These are phyloP conservation scores for Aspergillus thermomutatus DNA, from an alignment of 2,329 filamentous ascomycete genomes.

Conservation along the genomic window DNA sequence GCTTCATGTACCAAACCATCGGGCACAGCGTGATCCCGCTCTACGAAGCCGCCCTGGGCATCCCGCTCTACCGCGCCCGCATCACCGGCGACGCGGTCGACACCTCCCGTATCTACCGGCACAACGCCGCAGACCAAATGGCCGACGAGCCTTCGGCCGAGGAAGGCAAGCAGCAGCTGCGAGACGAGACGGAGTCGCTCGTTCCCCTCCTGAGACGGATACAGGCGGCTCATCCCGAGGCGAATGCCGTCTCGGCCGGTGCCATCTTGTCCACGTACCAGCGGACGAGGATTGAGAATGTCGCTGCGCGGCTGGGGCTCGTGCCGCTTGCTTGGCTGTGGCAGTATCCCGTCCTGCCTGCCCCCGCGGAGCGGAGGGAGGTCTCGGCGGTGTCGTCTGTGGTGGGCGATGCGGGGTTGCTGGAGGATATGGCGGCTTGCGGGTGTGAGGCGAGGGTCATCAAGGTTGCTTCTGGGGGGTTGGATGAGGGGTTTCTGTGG, in stretches of 20 bases:
- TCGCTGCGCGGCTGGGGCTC: conserved; percentile 79
- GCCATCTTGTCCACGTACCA: conserved; percentile 96
- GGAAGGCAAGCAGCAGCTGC: conserved; percentile 9
- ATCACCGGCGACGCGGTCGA: conserved; percentile 72
- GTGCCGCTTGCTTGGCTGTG: conserved; percentile 83
- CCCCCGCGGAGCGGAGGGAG: conserved; percentile 29
- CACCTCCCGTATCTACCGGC: conserved; percentile 66
- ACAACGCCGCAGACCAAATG: conserved; percentile 17
- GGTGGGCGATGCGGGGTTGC: conserved; percentile 46
- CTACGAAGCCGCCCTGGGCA: conserved; percentile 71
- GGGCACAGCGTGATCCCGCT: conserved; percentile 83
- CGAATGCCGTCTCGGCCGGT: conserved; percentile 83
- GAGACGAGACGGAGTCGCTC: conserved; percentile 87
- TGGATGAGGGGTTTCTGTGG: conserved; percentile 80
- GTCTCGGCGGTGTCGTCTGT: conserved; percentile 15
- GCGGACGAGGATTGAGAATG: conserved; percentile 88
- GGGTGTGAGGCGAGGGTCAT: conserved; percentile 86
- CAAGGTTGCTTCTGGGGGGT: conserved; percentile 87
- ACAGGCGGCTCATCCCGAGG: conserved; percentile 66
- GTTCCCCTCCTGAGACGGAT: conserved; percentile 69
- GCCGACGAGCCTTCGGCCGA: conserved; percentile 1
- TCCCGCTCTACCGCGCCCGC: conserved; percentile 78
- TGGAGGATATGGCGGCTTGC: conserved; percentile 75
- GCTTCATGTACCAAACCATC: conserved; percentile 99
- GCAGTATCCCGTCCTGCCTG: conserved; percentile 77